phyloP scores from a whole-genome alignment of 352 stramenopile species.

The Plasmopara halstedii region DNA sequence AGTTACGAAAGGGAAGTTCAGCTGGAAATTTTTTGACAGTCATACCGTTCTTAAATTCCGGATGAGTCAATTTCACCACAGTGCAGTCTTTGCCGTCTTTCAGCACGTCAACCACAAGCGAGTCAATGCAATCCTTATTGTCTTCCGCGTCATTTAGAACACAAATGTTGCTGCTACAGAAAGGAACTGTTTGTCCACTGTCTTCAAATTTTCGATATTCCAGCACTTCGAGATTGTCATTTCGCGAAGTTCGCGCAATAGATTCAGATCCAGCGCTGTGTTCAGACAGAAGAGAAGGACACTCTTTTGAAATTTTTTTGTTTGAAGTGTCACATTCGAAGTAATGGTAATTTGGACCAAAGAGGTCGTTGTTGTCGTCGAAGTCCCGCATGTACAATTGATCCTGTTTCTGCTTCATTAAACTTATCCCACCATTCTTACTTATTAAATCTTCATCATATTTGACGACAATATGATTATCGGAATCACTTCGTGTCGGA shows the following conservation, averaged over 20 bases:
- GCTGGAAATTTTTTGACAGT: slow-evolving; percentile 41
- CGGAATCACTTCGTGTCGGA: slow-evolving; percentile 2
- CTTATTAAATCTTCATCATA: too few relatives aligned
- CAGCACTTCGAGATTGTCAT: slow-evolving; percentile 30
- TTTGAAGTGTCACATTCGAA: too few relatives aligned
- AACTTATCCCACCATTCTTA: too few relatives aligned
- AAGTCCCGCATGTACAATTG: too few relatives aligned
- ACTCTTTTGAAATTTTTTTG: too few relatives aligned
- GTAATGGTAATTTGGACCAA: too few relatives aligned
- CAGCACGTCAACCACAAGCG: slow-evolving; percentile 34
- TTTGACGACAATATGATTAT: not conserved
- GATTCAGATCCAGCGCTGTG: too few relatives aligned
- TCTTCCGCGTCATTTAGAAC: slow-evolving; percentile 20
- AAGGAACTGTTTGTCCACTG: not conserved
- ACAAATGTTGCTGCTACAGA: not conserved
- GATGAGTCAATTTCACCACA: slow-evolving; percentile 45
- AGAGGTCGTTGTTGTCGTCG: too few relatives aligned
- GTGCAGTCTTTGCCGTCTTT: slow-evolving; percentile 48
- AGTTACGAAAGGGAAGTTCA: slow-evolving; percentile 43
- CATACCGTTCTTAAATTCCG: slow-evolving; percentile 36
- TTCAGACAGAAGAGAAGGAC: too few relatives aligned
- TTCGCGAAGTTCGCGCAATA: too few relatives aligned
- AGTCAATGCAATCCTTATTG: slow-evolving; percentile 34
- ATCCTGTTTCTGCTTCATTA: too few relatives aligned
- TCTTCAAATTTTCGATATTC: slow-evolving; percentile 18